Conservation (phyloP, 495 filamentous ascomycete species). For the Penicillium robsamsonii region DNA sequence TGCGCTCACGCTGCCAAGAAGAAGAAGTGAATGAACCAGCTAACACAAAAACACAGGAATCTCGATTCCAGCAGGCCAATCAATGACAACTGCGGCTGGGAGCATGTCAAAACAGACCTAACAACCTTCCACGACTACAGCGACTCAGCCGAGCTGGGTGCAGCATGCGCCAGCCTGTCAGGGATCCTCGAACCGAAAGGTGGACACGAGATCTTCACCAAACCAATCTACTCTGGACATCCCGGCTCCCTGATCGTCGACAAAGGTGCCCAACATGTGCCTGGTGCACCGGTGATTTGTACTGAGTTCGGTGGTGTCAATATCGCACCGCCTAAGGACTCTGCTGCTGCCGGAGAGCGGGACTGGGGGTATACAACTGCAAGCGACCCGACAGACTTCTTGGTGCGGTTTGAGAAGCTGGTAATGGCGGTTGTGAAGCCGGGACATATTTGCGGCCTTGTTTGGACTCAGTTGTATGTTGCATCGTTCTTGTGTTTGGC, state of each 20-base stretch:
- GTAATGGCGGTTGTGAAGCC: constrained; percentile 38
- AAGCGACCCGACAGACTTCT: constrained; percentile 32
- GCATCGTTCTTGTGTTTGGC: neutral
- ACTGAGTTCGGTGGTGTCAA: constrained; percentile 61
- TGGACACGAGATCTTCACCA: constrained; percentile 49
- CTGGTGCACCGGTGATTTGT: constrained; percentile 55
- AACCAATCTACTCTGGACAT: constrained; percentile 31
- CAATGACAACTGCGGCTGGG: constrained; percentile 67
- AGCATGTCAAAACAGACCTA: constrained; percentile 56
- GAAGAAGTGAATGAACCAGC: neutral
- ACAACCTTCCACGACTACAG: constrained; percentile 62
- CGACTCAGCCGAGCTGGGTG: constrained; percentile 46
- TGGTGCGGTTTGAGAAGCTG: constrained; percentile 33
- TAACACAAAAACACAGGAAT: constrained; percentile 25
- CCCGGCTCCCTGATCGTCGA: constrained; percentile 32
- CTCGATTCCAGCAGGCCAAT: constrained; percentile 57
- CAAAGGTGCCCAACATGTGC: constrained; percentile 40
- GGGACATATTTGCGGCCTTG: constrained; percentile 37
- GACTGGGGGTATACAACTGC: constrained; percentile 46
- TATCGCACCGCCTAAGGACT: constrained; percentile 45
- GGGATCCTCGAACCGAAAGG: constrained; percentile 47
- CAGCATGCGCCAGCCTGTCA: constrained; percentile 44
- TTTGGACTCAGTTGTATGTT: constrained; percentile 42
- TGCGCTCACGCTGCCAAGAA: neutral
- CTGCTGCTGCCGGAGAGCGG: constrained; percentile 21